phyloP scores from a whole-genome alignment of 177 flowering plant genomes.

The Telopea speciosissima region DNA sequence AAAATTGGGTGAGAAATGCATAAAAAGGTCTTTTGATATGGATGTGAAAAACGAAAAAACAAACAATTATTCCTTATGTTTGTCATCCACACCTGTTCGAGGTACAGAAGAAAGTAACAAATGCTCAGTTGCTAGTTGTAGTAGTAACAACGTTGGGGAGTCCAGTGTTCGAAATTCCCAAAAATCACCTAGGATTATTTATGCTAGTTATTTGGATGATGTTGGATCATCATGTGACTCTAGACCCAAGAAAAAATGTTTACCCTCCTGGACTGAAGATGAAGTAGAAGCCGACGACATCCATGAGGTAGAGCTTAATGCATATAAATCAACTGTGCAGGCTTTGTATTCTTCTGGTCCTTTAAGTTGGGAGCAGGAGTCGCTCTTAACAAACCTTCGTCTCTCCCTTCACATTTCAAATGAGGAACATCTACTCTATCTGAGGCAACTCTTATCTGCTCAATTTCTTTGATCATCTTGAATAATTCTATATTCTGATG shows the following conservation, averaged over 20 bases:
- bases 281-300: slow-evolving; percentile 29
- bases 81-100: slow-evolving; percentile 11
- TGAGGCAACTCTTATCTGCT: slow-evolving; percentile 35
- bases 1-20: slow-evolving; percentile 24
- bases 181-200: slow-evolving; percentile 9
- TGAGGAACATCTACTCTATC: slow-evolving; percentile 48
- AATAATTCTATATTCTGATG: not conserved
- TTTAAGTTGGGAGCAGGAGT: slow-evolving; percentile 62
- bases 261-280: slow-evolving; percentile 8
- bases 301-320: slow-evolving; percentile 46
- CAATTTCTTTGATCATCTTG: slow-evolving; percentile 15
- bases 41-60: slow-evolving; percentile 8
- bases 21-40: slow-evolving; percentile 18
- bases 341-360: slow-evolving; percentile 59
- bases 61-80: not conserved
- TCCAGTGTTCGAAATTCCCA: slow-evolving; percentile 8
- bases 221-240: slow-evolving; percentile 35
- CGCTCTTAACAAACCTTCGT: slow-evolving; percentile 53
- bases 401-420: slow-evolving; percentile 46
- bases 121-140: slow-evolving; percentile 50
- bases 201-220: slow-evolving; percentile 24
- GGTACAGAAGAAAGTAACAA: slow-evolving; percentile 21
- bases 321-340: slow-evolving; percentile 44
- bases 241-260: slow-evolving; percentile 8
- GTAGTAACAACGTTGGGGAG: slow-evolving; percentile 19